These are phyloP conservation scores for Ilyonectria robusta DNA, from an alignment of 2,329 filamentous ascomycete genomes.

Conservation along the genomic window DNA sequence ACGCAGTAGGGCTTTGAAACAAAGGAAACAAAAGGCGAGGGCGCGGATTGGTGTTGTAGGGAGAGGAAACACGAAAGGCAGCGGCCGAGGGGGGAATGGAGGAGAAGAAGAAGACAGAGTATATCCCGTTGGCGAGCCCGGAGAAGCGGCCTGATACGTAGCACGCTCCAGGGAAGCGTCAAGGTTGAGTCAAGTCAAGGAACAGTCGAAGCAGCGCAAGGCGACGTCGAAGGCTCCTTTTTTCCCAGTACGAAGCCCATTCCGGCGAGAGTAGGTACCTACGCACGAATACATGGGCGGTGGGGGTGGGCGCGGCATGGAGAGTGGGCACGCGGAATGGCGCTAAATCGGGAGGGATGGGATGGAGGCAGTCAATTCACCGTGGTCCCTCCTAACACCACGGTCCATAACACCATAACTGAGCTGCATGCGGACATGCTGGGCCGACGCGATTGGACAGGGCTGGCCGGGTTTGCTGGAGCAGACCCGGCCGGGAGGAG, in stretches of 20 bases:
- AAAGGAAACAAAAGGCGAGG: slow-evolving; percentile 4
- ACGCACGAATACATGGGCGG: neutral
- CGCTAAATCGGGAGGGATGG: neutral
- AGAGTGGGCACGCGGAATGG: neutral
- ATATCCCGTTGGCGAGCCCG: neutral
- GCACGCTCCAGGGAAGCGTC: neutral
- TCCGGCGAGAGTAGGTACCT: no score
- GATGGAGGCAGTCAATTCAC: no score
- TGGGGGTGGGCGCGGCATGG: neutral
- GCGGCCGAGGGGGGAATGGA: neutral
- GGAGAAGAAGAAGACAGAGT: neutral
- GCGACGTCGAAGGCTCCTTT: neutral
- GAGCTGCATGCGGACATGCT: neutral
- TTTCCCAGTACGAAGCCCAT: no score
- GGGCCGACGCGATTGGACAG: neutral
- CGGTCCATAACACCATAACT: no score
- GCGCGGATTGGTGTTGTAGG: neutral
- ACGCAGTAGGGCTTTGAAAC: slow-evolving; percentile 2
- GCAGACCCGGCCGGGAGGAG: no score
- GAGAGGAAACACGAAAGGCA: slow-evolving; percentile 8
- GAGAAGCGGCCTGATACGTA: neutral
- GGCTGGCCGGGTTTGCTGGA: neutral
- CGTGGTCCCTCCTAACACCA: no score
- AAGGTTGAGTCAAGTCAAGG: neutral
- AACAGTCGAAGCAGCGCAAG: neutral